These are phyloP conservation scores for Lachnellula subtilissima DNA, from an alignment of 2,329 filamentous ascomycete species.

Conservation along the genomic window DNA sequence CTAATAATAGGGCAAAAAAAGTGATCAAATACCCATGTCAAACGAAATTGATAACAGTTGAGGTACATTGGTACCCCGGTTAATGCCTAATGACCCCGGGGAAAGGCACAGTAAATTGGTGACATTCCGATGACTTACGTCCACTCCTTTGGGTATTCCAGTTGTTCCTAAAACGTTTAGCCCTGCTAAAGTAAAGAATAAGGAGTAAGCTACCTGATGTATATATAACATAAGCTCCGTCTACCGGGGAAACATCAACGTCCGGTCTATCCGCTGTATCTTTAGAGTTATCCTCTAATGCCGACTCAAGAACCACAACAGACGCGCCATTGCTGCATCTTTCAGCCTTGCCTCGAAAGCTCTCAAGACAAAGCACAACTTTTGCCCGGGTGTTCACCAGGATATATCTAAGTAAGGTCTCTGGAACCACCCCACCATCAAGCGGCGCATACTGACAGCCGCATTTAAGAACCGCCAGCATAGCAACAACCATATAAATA, in stretches of 20 bases:
- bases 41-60: slow-evolving; percentile 55
- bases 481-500: slow-evolving; percentile 53
- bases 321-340: slow-evolving; percentile 4
- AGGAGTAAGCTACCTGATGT: slow-evolving; percentile 34
- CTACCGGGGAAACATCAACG: slow-evolving; percentile 9
- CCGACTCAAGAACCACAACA: slow-evolving; percentile 14
- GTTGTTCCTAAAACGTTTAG: slow-evolving; percentile 46
- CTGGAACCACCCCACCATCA: slow-evolving; percentile 49
- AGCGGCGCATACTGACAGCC: slow-evolving; percentile 57
- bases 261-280: slow-evolving; percentile 1
- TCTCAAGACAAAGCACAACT: slow-evolving; percentile 43
- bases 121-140: slow-evolving; percentile 51
- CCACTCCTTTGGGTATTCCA: slow-evolving; percentile 80
- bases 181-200: slow-evolving; percentile 35
- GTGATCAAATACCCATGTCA: slow-evolving; percentile 49
- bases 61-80: slow-evolving; percentile 46
- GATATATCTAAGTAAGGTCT: slow-evolving; percentile 45
- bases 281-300: not conserved
- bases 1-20: not conserved
- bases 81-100: slow-evolving; percentile 48
- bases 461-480: slow-evolving; percentile 50
- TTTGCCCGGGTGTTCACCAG: slow-evolving; percentile 41
- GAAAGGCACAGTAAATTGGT: slow-evolving; percentile 48
- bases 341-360: slow-evolving; percentile 29
- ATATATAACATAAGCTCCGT: slow-evolving; percentile 22